phyloP scores from a whole-genome alignment of 805 yeast genomes.

The Brettanomyces sp. region DNA sequence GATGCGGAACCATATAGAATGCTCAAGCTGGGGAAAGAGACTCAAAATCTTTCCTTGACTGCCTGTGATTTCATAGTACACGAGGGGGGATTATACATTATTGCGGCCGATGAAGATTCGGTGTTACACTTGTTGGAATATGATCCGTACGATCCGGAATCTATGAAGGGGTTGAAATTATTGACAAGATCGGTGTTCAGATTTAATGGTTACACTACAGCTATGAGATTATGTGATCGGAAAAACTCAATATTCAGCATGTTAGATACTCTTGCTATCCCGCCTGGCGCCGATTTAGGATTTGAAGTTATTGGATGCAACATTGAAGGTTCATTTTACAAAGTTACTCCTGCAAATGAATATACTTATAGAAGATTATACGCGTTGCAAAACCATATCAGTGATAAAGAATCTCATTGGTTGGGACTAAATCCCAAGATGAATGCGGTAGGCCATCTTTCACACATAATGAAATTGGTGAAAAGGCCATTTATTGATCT shows the following conservation, averaged over 20 bases:
- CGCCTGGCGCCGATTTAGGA: conserved; percentile 23
- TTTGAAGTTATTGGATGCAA: conserved; percentile 65
- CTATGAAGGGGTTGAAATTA: conserved; percentile 70
- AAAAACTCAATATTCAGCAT: conserved; percentile 19
- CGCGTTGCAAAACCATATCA: conserved; percentile 78
- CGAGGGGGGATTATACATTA: conserved; percentile 58
- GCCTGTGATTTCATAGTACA: conserved; percentile 70
- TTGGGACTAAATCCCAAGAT: conserved; percentile 77
- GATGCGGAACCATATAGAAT: conserved; percentile 92
- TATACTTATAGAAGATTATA: conserved; percentile 69
- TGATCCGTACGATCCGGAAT: conserved; percentile 85
- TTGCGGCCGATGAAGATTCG: conserved; percentile 60
- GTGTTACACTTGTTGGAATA: conserved; percentile 68
- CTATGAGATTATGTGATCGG: conserved; percentile 38
- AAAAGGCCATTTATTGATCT: conserved; percentile 60
- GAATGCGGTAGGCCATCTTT: conserved; percentile 41
- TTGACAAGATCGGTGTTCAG: conserved; percentile 64
- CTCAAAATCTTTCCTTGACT: conserved; percentile 48
- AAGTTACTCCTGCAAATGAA: conserved; percentile 69
- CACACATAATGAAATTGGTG: conserved; percentile 27
- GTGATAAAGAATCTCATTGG: conserved; percentile 62
- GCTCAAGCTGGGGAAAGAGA: conserved; percentile 69
- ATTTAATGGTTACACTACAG: conserved; percentile 51
- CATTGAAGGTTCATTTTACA: conserved; percentile 70
- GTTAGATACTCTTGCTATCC: conserved; percentile 20